Conservation (phyloP, 2,329 filamentous ascomycete species). For the Seiridium cupressi region DNA sequence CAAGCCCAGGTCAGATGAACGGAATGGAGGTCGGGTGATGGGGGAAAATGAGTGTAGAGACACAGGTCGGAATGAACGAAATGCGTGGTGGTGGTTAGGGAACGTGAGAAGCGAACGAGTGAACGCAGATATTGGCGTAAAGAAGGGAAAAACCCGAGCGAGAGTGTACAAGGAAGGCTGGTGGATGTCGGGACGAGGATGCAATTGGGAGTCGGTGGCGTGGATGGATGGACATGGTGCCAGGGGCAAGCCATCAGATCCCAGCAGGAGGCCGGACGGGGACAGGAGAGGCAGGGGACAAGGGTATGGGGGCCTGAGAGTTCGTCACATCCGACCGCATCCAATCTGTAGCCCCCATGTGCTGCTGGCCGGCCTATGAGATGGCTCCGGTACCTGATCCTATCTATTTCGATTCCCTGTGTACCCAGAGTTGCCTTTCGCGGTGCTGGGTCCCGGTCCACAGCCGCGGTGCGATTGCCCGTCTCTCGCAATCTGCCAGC, state of each 20-base stretch:
- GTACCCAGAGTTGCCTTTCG: background rate
- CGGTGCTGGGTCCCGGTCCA: background rate
- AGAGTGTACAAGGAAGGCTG: background rate
- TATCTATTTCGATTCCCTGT: background rate
- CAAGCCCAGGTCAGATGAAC: constrained; percentile 13
- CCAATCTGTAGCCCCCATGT: background rate
- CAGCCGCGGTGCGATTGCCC: background rate
- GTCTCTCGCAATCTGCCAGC: constrained; percentile 6
- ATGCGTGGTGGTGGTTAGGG: constrained; percentile 8
- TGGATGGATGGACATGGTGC: background rate
- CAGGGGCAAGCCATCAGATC: constrained; percentile 3
- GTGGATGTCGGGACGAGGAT: background rate
- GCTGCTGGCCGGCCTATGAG: background rate
- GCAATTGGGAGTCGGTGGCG: background rate
- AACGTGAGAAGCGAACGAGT: background rate
- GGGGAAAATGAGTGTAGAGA: constrained; percentile 25
- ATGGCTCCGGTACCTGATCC: background rate
- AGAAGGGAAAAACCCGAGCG: background rate
- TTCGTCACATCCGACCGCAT: background rate
- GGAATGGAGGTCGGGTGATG: constrained; percentile 9
- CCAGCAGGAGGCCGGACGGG: constrained; percentile 10
- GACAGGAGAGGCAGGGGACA: constrained; percentile 4
- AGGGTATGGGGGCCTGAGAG: background rate
- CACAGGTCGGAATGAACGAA: constrained; percentile 18
- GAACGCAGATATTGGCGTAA: background rate